Percentiles rank a stretch among this genome's conserved stretches.
These are phyloP conservation scores for Pichia phayaonensis DNA, from an alignment of 805 yeast genomes.

Conservation along the genomic window DNA sequence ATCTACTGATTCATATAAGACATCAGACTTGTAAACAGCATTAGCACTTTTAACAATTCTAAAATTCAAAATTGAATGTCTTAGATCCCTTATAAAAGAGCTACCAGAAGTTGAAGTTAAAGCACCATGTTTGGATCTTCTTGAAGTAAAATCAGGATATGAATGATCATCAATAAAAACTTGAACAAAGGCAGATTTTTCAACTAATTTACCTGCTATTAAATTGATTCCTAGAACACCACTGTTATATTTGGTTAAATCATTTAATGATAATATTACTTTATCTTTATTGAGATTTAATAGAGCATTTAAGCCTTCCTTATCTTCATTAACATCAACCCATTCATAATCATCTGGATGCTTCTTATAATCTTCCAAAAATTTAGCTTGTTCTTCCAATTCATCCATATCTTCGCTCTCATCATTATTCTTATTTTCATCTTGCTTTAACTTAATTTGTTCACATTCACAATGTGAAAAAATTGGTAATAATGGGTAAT, in stretches of 20 bases:
- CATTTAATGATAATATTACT: constrained; percentile 41
- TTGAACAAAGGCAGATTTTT: constrained; percentile 44
- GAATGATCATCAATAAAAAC: constrained; percentile 57
- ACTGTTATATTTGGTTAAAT: constrained; percentile 47
- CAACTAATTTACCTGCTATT: constrained; percentile 40
- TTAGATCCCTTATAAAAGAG: constrained; percentile 64
- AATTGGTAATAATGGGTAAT: constrained; percentile 59
- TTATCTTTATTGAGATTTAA: constrained; percentile 29
- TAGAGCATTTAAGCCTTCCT: constrained; percentile 15
- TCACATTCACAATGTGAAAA: constrained; percentile 49
- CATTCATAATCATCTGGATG: constrained; percentile 61
- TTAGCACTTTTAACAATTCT: constrained; percentile 48
- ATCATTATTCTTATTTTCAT: constrained; percentile 32
- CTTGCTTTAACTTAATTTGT: constrained; percentile 35
- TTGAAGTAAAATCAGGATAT: constrained; percentile 49
- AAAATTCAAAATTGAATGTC: constrained; percentile 48
- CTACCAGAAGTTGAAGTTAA: constrained; percentile 44
- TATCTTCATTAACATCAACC: constrained; percentile 39
- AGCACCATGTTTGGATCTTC: constrained; percentile 39
- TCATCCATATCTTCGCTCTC: constrained; percentile 32
- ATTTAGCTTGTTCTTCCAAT: constrained; percentile 38
- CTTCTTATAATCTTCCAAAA: constrained; percentile 44
- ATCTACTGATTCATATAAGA: constrained; percentile 47
- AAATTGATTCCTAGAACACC: constrained; percentile 57
- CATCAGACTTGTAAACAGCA: constrained; percentile 39